Conservation (phyloP, 2,329 filamentous ascomycete species). For the Ascochyta clinopodiicola region DNA sequence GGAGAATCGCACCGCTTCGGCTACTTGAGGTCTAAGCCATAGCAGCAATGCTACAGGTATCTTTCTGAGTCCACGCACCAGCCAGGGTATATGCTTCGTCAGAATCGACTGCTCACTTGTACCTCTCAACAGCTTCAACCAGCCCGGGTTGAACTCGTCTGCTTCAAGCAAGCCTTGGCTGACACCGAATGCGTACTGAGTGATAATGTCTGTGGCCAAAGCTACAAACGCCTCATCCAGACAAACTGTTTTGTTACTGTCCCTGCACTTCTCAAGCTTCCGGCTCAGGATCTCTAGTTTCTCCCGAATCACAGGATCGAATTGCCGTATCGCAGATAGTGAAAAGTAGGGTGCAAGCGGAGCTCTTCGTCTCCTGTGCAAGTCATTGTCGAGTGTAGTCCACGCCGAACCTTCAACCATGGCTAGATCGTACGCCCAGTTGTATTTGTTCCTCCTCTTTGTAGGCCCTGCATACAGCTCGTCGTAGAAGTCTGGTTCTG, state of each 20-base stretch:
- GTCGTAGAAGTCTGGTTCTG: conserved; percentile 31
- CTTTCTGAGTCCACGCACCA: not conserved
- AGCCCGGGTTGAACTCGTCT: not conserved
- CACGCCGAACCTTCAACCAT: not conserved
- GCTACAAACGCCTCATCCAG: conserved; percentile 1
- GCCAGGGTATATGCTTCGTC: not conserved
- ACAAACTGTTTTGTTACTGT: not conserved
- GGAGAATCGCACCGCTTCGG: not conserved
- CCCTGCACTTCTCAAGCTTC: not conserved
- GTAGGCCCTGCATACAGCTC: conserved; percentile 23
- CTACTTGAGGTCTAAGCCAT: not conserved
- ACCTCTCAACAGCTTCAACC: not conserved
- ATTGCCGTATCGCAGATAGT: not conserved
- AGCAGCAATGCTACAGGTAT: not conserved
- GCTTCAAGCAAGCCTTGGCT: not conserved
- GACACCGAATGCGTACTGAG: not conserved
- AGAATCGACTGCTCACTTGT: not conserved
- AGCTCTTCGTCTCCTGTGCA: not conserved
- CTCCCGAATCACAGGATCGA: not conserved
- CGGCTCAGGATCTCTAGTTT: not conserved
- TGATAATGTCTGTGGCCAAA: not conserved
- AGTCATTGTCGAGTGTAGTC: not conserved
- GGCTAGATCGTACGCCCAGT: conserved; percentile 12
- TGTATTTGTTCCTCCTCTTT: conserved; percentile 15
- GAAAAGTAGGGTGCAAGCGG: not conserved